Evolutionary conservation across 75 land plant genomes (phyloP), one percentile per base, ranked within the genome.

Genomic region (Pinus albicaulis): DNA sequence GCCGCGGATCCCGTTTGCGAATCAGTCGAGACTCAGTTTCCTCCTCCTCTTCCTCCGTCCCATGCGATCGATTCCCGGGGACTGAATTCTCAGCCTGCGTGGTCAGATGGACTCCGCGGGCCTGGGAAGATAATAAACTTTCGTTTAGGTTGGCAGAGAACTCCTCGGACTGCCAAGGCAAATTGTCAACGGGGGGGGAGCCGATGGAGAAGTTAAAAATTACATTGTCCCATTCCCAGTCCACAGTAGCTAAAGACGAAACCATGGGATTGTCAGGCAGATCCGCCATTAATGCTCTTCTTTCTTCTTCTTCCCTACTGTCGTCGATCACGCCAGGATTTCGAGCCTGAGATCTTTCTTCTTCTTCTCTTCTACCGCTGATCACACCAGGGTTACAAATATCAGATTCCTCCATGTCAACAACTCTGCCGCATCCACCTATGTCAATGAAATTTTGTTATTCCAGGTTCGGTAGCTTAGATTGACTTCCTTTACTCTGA

Each of bases 1-100:
- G 65, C 81, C 95, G 79, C 59, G 99, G 98, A 70, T 97, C 99
- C 70, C 99, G 64, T 82, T 89, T 88, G 78, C 92, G 48, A 71
- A 86, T 86, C 66, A 77, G 70, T 38, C 72, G 70, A 13, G 71
- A 12, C 72, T 59, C 65, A 1, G 48, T 34, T 11, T 25, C 52
- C 17, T 74, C 57, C 56, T 36, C 63, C 15, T 36, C 71, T 10
- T 23, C 57, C 0, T 57, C 55, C 8, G 23, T 34, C 59, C 23
- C 58, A 44, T 16, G 57, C 34, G 62, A 17, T 19, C 53, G 81
- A 41, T 55, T 52, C 25, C 23, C 72, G 48, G 34, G 59, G 58
- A 71, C 25, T 23, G 64, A 56, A 71, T 41, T 25, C 17, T 23
- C 44, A 25, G 3, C 55, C 36, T 56, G 34, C 24, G 16, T 24